Evolutionary conservation across 768 basidiomycete genomes (phyloP), one percentile per base, ranked within the genome.

Genomic region (Amanita inopinata): DNA sequence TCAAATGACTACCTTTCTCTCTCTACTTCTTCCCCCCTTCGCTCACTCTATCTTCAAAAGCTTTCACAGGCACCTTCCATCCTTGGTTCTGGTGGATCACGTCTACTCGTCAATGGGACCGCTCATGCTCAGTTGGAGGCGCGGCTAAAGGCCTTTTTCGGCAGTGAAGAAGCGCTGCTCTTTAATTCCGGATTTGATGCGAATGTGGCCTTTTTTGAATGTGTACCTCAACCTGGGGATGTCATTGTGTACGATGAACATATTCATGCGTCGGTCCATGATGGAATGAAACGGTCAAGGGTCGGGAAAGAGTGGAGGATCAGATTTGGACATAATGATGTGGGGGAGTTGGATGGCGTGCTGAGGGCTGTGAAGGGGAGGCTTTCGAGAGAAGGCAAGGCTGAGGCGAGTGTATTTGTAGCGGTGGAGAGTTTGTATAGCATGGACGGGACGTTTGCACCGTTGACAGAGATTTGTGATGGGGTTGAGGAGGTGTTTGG

Each of bases 131-230:
- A 69, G 6, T 71, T 98, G 31, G 93, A 98, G 56, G 61, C 60
- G 3, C 75, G 90, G 2, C 67, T 92, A 6, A 65, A 67, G 2
- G 50, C 38, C 1, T 83, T 87, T 56, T 89, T 92, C 60, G 51
- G 59, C 11, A 64, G 74, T 4, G 64, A 65, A 25, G 66, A 78
- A 0, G 86, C 85, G 0, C 66, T 96, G 6, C 69, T 96, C 3
- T 93, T 92, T 73, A 92, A 90, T 59, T 91, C 87, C 0, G 92
- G 92, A 0, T 93, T 83, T 58, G 92, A 94, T 60, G 90, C 91
- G 6, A 98, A 94, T 56, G 83, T 81, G 2, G 84, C 82, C 0
- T 77, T 94, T 59, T 93, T 93, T 64, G 68, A 85, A 0, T 74
- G 75, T 33, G 60, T 96, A 0, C 92, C 92, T 0, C 86, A 86